phyloP scores from a whole-genome alignment of 1,284 basidiomycete genomes.

The Blastosporella zonata region DNA sequence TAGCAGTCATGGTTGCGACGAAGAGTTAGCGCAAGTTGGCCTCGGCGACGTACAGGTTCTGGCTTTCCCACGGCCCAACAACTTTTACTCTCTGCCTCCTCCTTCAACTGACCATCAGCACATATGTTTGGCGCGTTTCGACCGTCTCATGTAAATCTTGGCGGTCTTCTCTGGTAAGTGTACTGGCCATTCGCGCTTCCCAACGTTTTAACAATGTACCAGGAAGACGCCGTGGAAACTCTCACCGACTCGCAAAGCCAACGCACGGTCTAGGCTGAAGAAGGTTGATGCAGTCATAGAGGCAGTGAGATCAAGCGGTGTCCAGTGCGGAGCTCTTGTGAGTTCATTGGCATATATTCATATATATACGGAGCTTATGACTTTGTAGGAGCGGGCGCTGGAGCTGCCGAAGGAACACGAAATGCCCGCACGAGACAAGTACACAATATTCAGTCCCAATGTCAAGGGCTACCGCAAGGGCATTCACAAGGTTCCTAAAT shows the following conservation, averaged over 20 bases:
- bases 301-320: conserved; percentile 77
- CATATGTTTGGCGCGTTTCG: conserved; percentile 78
- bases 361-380: conserved; percentile 2
- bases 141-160: conserved; percentile 59
- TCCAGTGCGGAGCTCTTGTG: conserved; percentile 75
- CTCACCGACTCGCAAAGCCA: conserved; percentile 88
- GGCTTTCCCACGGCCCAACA: conserved; percentile 32
- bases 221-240: conserved; percentile 97
- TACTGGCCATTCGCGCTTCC: not conserved
- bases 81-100: conserved; percentile 17
- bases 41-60: not conserved
- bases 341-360: conserved; percentile 29
- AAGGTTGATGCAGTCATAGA: conserved; percentile 93
- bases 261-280: conserved; percentile 85
- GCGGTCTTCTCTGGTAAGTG: conserved; percentile 77
- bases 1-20: conserved; percentile 24
- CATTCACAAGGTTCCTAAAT: conserved; percentile 95
- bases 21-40: not conserved
- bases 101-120: conserved; percentile 17
- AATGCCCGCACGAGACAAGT: conserved; percentile 91
- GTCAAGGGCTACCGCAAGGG: conserved; percentile 84
- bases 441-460: conserved; percentile 84
- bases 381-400: conserved; percentile 50
- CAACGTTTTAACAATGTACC: conserved; percentile 7
- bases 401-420: conserved; percentile 85